These are phyloP conservation scores for Biscutella laevigata DNA, from an alignment of 441 rosid species.

Conservation along the genomic window DNA sequence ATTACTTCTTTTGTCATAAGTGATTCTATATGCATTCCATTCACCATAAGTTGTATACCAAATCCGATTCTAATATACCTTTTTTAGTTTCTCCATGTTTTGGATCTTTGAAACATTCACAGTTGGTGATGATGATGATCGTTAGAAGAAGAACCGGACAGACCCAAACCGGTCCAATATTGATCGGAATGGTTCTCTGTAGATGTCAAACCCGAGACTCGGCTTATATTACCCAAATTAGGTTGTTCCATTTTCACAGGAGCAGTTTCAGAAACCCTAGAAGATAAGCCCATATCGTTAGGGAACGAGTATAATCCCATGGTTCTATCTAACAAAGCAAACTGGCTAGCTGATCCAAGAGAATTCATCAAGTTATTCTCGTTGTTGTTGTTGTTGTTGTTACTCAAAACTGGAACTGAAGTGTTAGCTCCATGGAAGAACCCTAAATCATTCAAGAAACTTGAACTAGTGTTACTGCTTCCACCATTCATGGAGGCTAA, in stretches of 20 bases:
- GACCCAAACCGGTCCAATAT: conserved; percentile 21
- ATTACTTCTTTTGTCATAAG: conserved; percentile 14
- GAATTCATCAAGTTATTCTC: conserved; percentile 22
- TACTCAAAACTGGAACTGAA: conserved; percentile 16
- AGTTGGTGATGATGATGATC: conserved; percentile 18
- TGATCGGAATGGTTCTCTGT: conserved; percentile 24
- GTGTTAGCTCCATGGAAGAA: conserved; percentile 23
- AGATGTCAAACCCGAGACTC: conserved; percentile 20
- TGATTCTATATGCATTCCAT: conserved; percentile 23
- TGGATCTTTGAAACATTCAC: conserved; percentile 13
- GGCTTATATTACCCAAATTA: conserved; percentile 9
- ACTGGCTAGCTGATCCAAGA: conserved; percentile 22
- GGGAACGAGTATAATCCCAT: conserved; percentile 24
- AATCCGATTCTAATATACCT: conserved; percentile 18
- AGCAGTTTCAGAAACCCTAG: conserved; percentile 24
- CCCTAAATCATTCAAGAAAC: conserved; percentile 26
- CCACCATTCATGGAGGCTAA: conserved; percentile 20
- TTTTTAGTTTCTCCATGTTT: conserved; percentile 12
- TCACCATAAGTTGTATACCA: conserved; percentile 20
- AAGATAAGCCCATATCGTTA: conserved; percentile 20
- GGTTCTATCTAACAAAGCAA: conserved; percentile 19
- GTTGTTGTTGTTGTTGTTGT: conserved; percentile 18
- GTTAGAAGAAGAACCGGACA: conserved; percentile 23
- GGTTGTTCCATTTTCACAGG: conserved; percentile 22
- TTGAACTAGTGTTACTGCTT: conserved; percentile 20